Conservation (phyloP, 192 early-diverging fungal species). For the Coemansia sp. region DNA sequence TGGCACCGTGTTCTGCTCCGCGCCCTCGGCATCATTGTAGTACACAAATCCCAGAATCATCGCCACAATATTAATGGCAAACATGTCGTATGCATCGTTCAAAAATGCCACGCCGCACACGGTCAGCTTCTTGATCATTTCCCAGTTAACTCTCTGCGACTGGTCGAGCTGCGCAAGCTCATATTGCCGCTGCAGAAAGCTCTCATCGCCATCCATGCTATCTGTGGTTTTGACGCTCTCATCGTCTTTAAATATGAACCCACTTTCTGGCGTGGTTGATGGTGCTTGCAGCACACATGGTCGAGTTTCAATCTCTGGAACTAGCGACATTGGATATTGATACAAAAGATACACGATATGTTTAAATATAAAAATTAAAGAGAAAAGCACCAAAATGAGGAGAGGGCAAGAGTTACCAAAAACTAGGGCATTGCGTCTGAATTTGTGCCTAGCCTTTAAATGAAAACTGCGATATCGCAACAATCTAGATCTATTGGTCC, state of each 20-base stretch:
- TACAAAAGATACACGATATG: not conserved
- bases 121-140: conserved; percentile 72
- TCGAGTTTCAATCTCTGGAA: conserved; percentile 12
- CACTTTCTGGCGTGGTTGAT: conserved; percentile 1
- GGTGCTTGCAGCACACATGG: not conserved
- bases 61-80: conserved; percentile 86
- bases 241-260: not conserved
- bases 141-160: conserved; percentile 65
- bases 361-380: not conserved
- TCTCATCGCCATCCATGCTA: conserved; percentile 25
- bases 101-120: conserved; percentile 84
- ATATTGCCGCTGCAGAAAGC: conserved; percentile 43
- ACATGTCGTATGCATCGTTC: conserved; percentile 93
- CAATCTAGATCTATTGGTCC: too few relatives aligned
- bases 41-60: conserved; percentile 81
- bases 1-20: conserved; percentile 59
- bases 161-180: conserved; percentile 56
- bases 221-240: not conserved
- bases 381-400: not conserved
- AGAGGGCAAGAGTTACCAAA: not conserved
- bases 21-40: conserved; percentile 49
- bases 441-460: not conserved
- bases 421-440: not conserved
- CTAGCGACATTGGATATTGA: conserved; percentile 7
- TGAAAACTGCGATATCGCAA: too few relatives aligned